Evolutionary conservation across 176 grass and related monocot species (phyloP), one percentile per base, ranked within the genome.

Genomic region (Luzula sylvatica): DNA sequence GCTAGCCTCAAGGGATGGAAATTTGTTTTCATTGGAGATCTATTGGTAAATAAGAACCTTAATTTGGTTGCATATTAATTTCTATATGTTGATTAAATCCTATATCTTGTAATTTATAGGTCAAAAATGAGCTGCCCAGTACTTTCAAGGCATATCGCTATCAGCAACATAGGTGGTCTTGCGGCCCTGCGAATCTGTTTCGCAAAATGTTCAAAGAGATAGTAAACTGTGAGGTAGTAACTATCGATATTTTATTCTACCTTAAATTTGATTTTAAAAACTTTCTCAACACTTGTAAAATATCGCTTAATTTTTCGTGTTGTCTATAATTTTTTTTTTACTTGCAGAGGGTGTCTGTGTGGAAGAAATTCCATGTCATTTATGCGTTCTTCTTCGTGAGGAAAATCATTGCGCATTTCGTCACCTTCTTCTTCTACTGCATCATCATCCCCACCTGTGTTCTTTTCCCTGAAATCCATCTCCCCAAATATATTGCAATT

Each of bases 351-450:
- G 88, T 95, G 1, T 81, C 83, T 4, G 23, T 56, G 12, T 72
- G 79, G 66, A 95, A 95, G 80, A 95, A 88, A 71, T 55, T 95
- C 44, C 88, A 95, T 58, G 60, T 95, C 11, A 39, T 87, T 46
- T 95, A 88, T 29, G 76, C 2, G 11, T 95, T 95, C 75, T 95
- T 95, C 73, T 78, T 95, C 41, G 76, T 95, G 52, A 61, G 88
- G 41, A 95, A 95, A 74, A 70, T 88, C 23, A 71, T 95, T 8
- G 88, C 83, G 7, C 80, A 95, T 70, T 76, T 95, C 22, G 79
- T 81, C 65, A 88, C 83, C 19, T 95, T 81, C 79, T 50, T 81
- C 66, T 88, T 95, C 57, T 95, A 81, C 62, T 88, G 88, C 65
- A 51, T 88, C 21, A 73, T 95, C 38, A 95, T 95, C 50, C 88